Evolutionary conservation across 192 early-diverging fungal species (phyloP), one percentile per base, ranked within the genome.

Genomic region (Podila epicladia): DNA sequence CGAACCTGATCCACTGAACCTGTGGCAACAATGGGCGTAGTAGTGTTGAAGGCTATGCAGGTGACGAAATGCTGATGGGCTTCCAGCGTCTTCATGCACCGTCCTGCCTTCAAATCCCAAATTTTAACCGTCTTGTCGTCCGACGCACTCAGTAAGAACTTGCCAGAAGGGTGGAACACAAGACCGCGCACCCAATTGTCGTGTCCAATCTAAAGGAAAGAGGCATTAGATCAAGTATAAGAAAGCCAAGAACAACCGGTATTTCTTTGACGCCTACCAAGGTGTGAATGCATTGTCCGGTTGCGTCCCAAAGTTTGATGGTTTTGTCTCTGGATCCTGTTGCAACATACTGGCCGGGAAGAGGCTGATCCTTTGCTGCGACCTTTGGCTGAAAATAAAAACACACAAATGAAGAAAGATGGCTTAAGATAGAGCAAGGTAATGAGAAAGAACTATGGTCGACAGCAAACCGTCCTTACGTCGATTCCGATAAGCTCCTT

Each of bases 181-280:
- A 98, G 79, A 45, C 92, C 94, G 48, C 97, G 92, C 13, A 97
- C 89, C 96, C 96, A 97, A 75, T 96, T 96, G 59, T 97, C 96
- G 73, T 97, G 96, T 13, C 96, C 96, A 32, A 88, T 82, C 92
- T 94, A 74, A 62, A 62, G 41, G 57, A 60, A 58, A 31, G 24
- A 64, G 26, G 22, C 33, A 53, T 59, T n/a, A n/a, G 28, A 33
- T 68, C 33, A 45, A 24, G 22, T 58, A 22, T 41, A 65, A 73
- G 38, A 24, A 67, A 51, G 61, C 41, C n/a, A 64, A 59, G n/a
- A 55, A 41, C 37, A 7, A 66, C 24, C 37, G 2, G 12, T 32
- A 20, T 35, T 35, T 5, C 19, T 15, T 38, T 29, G 57, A 41
- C 19, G 17, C 82, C 79, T 89, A 94, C 94, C 84, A 98, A 85